A percentile compares a stretch with the other conserved stretches of the same genome.
phyloP scores from a whole-genome alignment of 345 rosid species.

The Arabidopsis suecica region DNA sequence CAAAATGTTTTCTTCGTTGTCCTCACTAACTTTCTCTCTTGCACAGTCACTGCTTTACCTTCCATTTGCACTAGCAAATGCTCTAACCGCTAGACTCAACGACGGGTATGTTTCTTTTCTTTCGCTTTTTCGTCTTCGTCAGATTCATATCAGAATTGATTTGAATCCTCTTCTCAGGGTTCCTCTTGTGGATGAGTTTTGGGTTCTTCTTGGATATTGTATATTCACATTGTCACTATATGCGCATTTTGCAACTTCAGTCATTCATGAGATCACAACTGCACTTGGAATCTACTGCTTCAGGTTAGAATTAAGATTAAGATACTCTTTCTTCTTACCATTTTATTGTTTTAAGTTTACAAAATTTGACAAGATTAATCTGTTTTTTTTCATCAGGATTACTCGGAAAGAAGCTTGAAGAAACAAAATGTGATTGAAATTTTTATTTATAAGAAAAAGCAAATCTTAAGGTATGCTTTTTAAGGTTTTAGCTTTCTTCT shows the following conservation, averaged over 20 bases:
- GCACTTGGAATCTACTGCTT: conserved; percentile 97
- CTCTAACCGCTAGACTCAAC: conserved; percentile 84
- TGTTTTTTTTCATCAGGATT: conserved; percentile 54
- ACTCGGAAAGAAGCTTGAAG: conserved; percentile 92
- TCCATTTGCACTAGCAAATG: conserved; percentile 95
- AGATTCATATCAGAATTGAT: background rate
- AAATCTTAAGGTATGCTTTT: conserved; percentile 22
- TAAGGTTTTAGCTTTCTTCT: background rate
- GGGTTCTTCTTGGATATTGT: conserved; percentile 97
- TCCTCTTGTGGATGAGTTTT: conserved; percentile 88
- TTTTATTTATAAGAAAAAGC: background rate
- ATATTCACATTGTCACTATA: conserved; percentile 81
- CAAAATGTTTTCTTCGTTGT: background rate
- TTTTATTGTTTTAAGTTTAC: background rate
- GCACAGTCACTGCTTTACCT: conserved; percentile 85
- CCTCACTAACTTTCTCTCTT: background rate
- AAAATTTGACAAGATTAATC: background rate
- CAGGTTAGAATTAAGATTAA: conserved; percentile 58
- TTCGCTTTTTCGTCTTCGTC: background rate
- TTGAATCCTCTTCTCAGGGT: conserved; percentile 54
- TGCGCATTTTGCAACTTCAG: conserved; percentile 89
- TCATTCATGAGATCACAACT: conserved; percentile 88
- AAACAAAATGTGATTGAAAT: background rate
- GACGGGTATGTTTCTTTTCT: conserved; percentile 63
- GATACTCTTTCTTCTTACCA: background rate